Evolutionary conservation across 208 protist species (phyloP), one percentile per base, ranked within the genome.

Genomic region (Trypanosoma conorhini): DNA sequence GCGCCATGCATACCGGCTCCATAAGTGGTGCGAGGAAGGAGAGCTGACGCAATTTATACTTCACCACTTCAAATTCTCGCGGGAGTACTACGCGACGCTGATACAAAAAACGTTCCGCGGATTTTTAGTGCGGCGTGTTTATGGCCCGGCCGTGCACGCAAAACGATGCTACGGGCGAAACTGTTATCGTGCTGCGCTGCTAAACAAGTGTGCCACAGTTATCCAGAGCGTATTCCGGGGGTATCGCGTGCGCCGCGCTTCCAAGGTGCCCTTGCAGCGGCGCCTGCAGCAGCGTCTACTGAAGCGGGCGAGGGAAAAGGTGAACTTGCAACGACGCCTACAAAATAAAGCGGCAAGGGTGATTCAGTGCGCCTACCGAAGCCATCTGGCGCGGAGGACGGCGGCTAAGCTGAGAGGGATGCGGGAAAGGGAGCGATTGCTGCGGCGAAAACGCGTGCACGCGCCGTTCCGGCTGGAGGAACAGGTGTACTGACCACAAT

Each of bases 71-170:
- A 77, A 68, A 22, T 75, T 80, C 54, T 92, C 86, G 4, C 74
- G 83, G 3, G 74, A 85, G 42, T 88, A 91, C 74, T 91, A 85
- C 69, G 89, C 86, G n/a, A 89, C 81, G 30, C 33, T 89, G 17
- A 94, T 94, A 64, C 89, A 94, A 61, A 91, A 85, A 62, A 69
- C 60, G 5, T 82, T 89, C 64, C 84, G 89, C 35, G 86, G 89
- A 26, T 88, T 83, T 84, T 66, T 88, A 26, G 77, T 80, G 48
- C 84, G 89, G 8, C 76, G 62, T 4, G 54, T 63, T 46, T 89
- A 89, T 57, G 86, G 89, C 1, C 50, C 30, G 28, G 76, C 55
- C 4, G 86, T 92, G 55, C 66, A 83, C 64, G 79, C 79, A 51
- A 73, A 60, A 12, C 72, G 86, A 26, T 90, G 83, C 59, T 89